Evolutionary conservation across 1,139 yeast species (phyloP), one percentile per base, ranked within the genome.

Genomic region (Yamadazyma diospyri): DNA sequence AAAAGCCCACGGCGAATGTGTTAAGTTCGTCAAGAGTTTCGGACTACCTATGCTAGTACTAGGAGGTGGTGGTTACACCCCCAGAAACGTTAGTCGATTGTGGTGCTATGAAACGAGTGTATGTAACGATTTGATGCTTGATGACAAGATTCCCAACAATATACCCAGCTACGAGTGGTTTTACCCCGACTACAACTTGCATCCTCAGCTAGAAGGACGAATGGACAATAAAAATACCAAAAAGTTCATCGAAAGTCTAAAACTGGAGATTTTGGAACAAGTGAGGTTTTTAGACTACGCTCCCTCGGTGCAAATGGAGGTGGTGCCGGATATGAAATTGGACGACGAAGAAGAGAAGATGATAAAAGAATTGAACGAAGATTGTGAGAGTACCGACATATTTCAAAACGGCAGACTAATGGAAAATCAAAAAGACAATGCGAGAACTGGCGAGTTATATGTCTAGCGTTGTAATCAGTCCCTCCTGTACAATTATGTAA

Each of bases 31-130:
- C 44, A 87, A 87, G 58, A 76, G 86, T 23, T 86, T 89, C 57
- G 87, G 87, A 36, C 67, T 88, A 35, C 98, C 97, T 10, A 73
- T 88, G 69, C 72, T 92, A 70, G 94, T 89, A 14, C 73, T 92
- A 14, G 98, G 98, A 27, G 98, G 98, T 34, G 98, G 98, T 5
- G 98, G 98, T 3, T 92, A 92, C 57, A 92, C 98, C 0, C 95
- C 96, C 35, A 75, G 97, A 47, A 92, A 92, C 52, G 98, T 92
- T 6, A 83, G 95, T 8, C 68, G 98, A 41, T 69, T 92, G 25
- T 92, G 98, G 98, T 78, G 96, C 29, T 88, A 84, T 54, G 98
- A 92, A 57, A 94, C 98, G 0, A 81, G 95, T 28, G 76, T 92
- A 3, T 69, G 89, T 52, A 80, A 87, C 37, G 92, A 86, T 48